Conservation (phyloP, 495 filamentous ascomycete species). For the Xylaria acuta region DNA sequence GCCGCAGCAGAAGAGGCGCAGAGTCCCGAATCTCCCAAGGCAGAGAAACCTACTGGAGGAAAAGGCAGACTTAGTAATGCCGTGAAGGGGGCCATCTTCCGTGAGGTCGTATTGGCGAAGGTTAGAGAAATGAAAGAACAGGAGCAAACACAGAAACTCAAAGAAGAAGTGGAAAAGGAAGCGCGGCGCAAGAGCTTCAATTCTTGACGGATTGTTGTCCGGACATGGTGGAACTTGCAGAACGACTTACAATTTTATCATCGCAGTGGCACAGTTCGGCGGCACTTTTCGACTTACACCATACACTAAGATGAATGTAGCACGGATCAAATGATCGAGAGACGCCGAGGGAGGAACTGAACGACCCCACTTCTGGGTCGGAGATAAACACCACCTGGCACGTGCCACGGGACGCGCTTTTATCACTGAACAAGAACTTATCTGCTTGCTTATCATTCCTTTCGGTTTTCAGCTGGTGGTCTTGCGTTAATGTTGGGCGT, state of each 20-base stretch:
- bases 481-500: not conserved
- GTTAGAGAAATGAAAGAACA: constrained; percentile 90
- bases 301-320: not conserved
- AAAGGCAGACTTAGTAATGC: constrained; percentile 75
- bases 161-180: constrained; percentile 59
- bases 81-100: constrained; percentile 91
- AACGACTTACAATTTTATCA: constrained; percentile 7
- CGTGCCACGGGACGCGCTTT: not conserved
- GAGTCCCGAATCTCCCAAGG: constrained; percentile 31
- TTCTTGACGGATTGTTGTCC: constrained; percentile 23
- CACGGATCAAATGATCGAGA: not conserved
- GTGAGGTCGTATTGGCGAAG: constrained; percentile 96
- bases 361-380: not conserved
- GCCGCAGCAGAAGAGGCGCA: constrained; percentile 57
- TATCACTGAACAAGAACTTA: not conserved
- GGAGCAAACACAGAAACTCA: constrained; percentile 74
- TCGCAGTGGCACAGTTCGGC: constrained; percentile 6
- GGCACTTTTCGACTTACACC: constrained; percentile 26
- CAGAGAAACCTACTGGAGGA: constrained; percentile 43
- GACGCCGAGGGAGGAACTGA: not conserved
- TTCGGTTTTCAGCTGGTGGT: not conserved
- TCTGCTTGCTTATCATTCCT: not conserved
- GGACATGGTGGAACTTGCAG: not conserved
- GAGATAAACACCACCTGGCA: not conserved
- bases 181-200: constrained; percentile 52